Conservation (phyloP, 2,329 filamentous ascomycete genomes). For the Ampelomyces quisqualis region DNA sequence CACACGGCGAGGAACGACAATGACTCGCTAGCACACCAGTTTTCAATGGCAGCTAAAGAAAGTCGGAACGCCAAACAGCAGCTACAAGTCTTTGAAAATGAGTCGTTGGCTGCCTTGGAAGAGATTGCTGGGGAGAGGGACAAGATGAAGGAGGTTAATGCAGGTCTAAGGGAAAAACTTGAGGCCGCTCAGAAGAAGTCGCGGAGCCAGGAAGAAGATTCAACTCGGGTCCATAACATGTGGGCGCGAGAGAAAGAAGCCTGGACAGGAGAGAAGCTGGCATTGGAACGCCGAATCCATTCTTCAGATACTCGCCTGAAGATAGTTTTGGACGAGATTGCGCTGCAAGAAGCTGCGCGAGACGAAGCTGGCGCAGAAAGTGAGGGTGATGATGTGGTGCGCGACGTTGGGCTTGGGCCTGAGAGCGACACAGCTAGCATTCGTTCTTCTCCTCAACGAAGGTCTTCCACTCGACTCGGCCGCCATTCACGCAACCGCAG, state of each 20-base stretch:
- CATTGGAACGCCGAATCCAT: constrained; percentile 80
- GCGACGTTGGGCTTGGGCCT: constrained; percentile 58
- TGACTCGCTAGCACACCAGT: constrained; percentile 64
- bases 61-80: constrained; percentile 79
- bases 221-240: constrained; percentile 71
- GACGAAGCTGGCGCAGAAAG: constrained; percentile 51
- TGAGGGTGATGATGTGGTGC: constrained; percentile 62
- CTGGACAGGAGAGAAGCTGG: constrained; percentile 82
- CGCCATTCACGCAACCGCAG: constrained; percentile 61
- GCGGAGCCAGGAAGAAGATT: constrained; percentile 78
- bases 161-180: constrained; percentile 74
- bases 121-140: constrained; percentile 85
- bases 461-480: constrained; percentile 47
- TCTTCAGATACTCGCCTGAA: constrained; percentile 87
- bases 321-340: constrained; percentile 80
- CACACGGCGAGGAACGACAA: constrained; percentile 72
- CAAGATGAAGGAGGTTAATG: constrained; percentile 69
- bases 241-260: constrained; percentile 82
- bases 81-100: constrained; percentile 81
- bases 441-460: constrained; percentile 58
- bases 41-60: constrained; percentile 70
- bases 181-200: constrained; percentile 76
- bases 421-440: constrained; percentile 71
- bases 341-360: constrained; percentile 60
- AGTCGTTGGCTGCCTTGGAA: constrained; percentile 79